Conservation (phyloP, 2,329 filamentous ascomycete genomes). For the Fusarium chuoi region DNA sequence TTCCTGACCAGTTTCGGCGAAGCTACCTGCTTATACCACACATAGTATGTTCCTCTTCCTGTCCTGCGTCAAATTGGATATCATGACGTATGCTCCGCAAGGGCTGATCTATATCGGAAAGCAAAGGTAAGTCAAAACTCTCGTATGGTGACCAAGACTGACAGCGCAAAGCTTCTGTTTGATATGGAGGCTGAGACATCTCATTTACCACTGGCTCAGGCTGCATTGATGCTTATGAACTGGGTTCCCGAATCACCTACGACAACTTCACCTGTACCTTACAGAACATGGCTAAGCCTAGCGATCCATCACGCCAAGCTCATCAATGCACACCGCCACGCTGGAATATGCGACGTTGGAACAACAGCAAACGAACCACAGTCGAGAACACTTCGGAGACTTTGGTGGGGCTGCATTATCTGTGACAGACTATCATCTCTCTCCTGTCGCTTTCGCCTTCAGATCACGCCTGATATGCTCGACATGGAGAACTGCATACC, state of each 20-base stretch:
- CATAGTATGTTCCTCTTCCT: background rate
- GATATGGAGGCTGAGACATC: background rate
- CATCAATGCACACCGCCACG: background rate
- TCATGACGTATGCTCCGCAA: background rate
- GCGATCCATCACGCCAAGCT: background rate
- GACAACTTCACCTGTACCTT: background rate
- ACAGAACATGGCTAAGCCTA: background rate
- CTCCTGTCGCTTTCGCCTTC: background rate
- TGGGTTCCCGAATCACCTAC: background rate
- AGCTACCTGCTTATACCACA: background rate
- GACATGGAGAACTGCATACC: background rate
- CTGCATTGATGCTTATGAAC: background rate
- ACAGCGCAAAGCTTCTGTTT: background rate
- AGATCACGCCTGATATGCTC: background rate
- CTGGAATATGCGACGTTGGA: background rate
- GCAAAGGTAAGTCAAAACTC: background rate
- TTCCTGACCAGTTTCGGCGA: rapidly evolving
- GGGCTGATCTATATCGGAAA: background rate
- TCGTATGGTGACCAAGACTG: rapidly evolving
- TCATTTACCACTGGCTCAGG: background rate
- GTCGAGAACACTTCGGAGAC: background rate
- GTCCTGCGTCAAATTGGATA: background rate
- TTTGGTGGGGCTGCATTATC: constrained; percentile 5
- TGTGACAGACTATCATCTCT: background rate
- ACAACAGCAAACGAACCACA: background rate